These are phyloP conservation scores for Tylopilus sp. DNA, from an alignment of 1,284 basidiomycete species.

Conservation along the genomic window DNA sequence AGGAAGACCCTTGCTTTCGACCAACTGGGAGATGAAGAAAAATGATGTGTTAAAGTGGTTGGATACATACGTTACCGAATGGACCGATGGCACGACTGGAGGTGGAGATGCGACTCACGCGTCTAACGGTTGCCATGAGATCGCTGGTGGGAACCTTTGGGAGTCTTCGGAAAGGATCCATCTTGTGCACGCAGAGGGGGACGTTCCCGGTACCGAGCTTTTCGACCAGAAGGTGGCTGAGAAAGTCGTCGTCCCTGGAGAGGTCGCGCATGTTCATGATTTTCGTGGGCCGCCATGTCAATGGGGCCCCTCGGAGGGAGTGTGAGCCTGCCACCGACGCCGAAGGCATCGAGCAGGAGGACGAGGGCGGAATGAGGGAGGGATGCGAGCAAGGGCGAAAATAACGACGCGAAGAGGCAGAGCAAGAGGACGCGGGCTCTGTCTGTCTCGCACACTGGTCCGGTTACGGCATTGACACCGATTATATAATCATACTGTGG, in stretches of 20 bases:
- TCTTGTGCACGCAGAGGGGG: conserved; percentile 78
- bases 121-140: conserved; percentile 65
- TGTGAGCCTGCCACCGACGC: conserved; percentile 33
- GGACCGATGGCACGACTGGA: conserved; percentile 27
- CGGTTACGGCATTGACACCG: conserved; percentile 29
- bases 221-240: conserved; percentile 78
- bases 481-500: conserved; percentile 28
- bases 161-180: conserved; percentile 67
- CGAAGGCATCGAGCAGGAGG: conserved; percentile 37
- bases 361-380: conserved; percentile 20
- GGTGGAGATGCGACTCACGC: conserved; percentile 51
- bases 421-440: conserved; percentile 18
- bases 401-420: conserved; percentile 35
- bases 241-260: conserved; percentile 80
- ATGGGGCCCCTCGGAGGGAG: conserved; percentile 27
- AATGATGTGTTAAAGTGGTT: conserved; percentile 8
- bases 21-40: conserved; percentile 44
- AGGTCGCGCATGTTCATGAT: conserved; percentile 84
- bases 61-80: conserved; percentile 22
- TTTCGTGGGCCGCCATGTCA: conserved; percentile 71
- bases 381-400: conserved; percentile 16
- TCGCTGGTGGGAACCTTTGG: conserved; percentile 65
- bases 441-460: conserved; percentile 22
- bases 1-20: conserved; percentile 48
- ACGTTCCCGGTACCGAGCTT: conserved; percentile 72